Percentiles rank a stretch among this genome's conserved stretches.
These are phyloP conservation scores for Fusarium praegraminearum DNA, from an alignment of 2,329 filamentous ascomycete species.

Conservation along the genomic window DNA sequence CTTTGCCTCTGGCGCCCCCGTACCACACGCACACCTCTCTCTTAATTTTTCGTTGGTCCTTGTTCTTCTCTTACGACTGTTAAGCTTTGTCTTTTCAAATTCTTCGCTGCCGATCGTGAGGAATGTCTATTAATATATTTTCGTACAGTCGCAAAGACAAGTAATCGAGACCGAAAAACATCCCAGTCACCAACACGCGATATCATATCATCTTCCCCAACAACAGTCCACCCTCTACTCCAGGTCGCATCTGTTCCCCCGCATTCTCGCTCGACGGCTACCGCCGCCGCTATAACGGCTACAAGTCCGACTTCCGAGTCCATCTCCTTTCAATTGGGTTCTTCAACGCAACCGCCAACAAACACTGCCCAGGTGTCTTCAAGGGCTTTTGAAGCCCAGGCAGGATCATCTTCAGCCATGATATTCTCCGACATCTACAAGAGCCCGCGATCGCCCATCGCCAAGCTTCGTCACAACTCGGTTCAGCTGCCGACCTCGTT, in stretches of 20 bases:
- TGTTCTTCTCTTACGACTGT: slow-evolving; percentile 5
- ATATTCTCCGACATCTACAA: slow-evolving; percentile 71
- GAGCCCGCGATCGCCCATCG: slow-evolving; percentile 65
- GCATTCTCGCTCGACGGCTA: slow-evolving; percentile 41
- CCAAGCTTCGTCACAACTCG: slow-evolving; percentile 61
- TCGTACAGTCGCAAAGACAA: slow-evolving; percentile 25
- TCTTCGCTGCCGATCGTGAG: slow-evolving; percentile 10
- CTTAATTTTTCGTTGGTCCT: slow-evolving; percentile 15
- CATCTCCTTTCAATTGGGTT: slow-evolving; percentile 18
- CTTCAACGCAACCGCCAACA: slow-evolving; percentile 17
- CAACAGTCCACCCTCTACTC: slow-evolving; percentile 41
- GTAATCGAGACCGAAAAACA: slow-evolving; percentile 16
- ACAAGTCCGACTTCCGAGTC: slow-evolving; percentile 30
- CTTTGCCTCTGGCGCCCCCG: slow-evolving; percentile 21
- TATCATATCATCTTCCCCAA: slow-evolving; percentile 40
- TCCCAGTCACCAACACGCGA: slow-evolving; percentile 25
- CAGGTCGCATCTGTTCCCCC: slow-evolving; percentile 37
- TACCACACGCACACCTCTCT: slow-evolving; percentile 26
- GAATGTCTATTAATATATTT: slow-evolving; percentile 12
- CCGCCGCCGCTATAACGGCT: slow-evolving; percentile 35
- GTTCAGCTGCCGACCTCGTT: slow-evolving; percentile 49
- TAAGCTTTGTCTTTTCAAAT: slow-evolving; percentile 11
- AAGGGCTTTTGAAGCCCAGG: slow-evolving; percentile 38
- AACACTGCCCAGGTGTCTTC: slow-evolving; percentile 27
- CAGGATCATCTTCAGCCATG: slow-evolving; percentile 54